Conservation (phyloP, 345 rosid genomes). For the Boechera retrofracta region DNA sequence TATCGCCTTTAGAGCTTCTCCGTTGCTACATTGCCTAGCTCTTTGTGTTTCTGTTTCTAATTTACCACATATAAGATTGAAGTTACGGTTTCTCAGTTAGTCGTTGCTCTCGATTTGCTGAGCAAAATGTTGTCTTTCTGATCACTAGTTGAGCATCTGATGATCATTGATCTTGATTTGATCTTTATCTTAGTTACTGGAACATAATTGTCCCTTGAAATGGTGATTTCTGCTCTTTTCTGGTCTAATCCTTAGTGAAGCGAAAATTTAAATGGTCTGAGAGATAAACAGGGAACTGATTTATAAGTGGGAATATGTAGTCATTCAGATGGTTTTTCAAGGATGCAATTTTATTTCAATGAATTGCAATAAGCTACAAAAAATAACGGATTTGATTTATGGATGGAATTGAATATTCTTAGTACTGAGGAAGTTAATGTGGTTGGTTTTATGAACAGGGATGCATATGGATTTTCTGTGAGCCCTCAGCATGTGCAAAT, state of each 20-base stretch:
- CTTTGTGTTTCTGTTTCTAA: background rate
- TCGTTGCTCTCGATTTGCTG: background rate
- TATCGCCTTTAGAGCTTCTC: constrained; percentile 24
- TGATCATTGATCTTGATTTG: constrained; percentile 20
- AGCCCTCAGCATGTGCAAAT: constrained; percentile 93
- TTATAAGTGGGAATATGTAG: background rate
- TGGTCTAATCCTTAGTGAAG: constrained; percentile 14
- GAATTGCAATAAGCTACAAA: background rate
- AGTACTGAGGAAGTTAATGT: constrained; percentile 21
- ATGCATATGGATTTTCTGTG: constrained; percentile 97
- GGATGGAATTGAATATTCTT: constrained; percentile 19
- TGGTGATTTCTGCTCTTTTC: background rate
- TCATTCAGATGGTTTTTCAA: background rate
- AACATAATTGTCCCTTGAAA: background rate
- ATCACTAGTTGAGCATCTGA: background rate
- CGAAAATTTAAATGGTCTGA: background rate
- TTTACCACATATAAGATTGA: background rate
- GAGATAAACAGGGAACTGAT: background rate
- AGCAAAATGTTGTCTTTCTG: constrained; percentile 1
- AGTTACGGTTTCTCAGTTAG: background rate
- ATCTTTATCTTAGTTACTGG: background rate
- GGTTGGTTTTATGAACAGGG: constrained; percentile 59
- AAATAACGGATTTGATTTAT: background rate
- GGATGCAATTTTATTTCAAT: constrained; percentile 7
- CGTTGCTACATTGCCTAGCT: constrained; percentile 26